phyloP scores from a whole-genome alignment of 1,284 basidiomycete genomes.

The Cryptococcus deneoformans region DNA sequence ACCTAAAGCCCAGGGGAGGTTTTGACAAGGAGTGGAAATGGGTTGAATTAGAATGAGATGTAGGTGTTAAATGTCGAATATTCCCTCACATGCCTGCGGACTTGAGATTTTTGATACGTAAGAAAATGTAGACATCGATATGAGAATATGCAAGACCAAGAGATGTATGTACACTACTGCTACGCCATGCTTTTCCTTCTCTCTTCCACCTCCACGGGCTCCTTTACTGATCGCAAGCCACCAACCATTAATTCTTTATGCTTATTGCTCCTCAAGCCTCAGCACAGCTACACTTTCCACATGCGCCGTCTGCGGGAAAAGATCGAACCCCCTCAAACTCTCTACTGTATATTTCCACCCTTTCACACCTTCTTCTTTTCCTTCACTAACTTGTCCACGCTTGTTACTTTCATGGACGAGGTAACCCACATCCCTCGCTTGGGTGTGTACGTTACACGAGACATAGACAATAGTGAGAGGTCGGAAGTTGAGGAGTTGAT shows the following conservation, averaged over 20 bases:
- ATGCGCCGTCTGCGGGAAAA: slow-evolving; percentile 67
- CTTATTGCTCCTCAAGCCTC: slow-evolving; percentile 33
- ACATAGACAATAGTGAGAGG: slow-evolving; percentile 79
- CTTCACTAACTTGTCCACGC: slow-evolving; percentile 19
- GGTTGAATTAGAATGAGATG: too few relatives aligned
- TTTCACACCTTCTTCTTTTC: slow-evolving; percentile 1
- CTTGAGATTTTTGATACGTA: too few relatives aligned
- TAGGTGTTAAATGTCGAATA: too few relatives aligned
- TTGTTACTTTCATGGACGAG: slow-evolving; percentile 15
- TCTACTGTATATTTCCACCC: slow-evolving; percentile 59
- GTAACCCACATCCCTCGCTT: slow-evolving; percentile 49
- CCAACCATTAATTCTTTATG: background rate
- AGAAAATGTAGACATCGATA: too few relatives aligned
- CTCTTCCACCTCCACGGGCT: background rate
- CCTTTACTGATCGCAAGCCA: background rate
- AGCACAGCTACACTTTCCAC: slow-evolving; percentile 49
- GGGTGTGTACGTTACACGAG: slow-evolving; percentile 76
- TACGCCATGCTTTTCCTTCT: background rate
- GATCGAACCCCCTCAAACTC: slow-evolving; percentile 79
- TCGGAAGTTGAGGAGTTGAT: slow-evolving; percentile 71
- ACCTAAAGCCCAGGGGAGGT: background rate
- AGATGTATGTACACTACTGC: too few relatives aligned
- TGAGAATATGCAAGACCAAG: too few relatives aligned
- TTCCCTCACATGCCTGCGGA: too few relatives aligned
- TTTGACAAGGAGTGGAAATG: background rate